These are phyloP conservation scores for Setomelanomma holmii DNA, from an alignment of 2,329 filamentous ascomycete species.

Conservation along the genomic window DNA sequence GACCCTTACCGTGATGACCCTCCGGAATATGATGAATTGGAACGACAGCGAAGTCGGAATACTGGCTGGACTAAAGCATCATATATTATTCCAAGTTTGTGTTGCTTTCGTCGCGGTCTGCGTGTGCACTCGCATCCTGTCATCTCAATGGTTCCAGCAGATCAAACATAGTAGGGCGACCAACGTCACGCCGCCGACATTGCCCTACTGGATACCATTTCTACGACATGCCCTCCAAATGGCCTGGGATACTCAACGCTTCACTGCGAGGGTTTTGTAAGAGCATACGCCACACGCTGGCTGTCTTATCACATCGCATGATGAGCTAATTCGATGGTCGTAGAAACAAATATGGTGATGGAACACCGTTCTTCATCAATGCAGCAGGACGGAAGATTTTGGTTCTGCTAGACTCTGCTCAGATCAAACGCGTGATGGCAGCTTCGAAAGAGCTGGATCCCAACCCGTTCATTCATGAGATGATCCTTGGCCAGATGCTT, in stretches of 20 bases:
- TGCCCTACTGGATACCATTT: conserved; percentile 27
- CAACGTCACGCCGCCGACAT: conserved; percentile 19
- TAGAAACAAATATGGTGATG: conserved; percentile 21
- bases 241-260: conserved; percentile 14
- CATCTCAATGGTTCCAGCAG: conserved; percentile 14
- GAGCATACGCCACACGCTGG: background rate
- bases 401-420: conserved; percentile 16
- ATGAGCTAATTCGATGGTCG: background rate
- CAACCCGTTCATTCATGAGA: conserved; percentile 20
- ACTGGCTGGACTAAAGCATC: background rate
- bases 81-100: background rate
- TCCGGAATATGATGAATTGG: background rate
- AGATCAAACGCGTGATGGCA: conserved; percentile 17
- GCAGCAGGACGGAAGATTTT: conserved; percentile 24
- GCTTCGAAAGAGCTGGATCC: conserved; percentile 17
- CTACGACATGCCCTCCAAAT: conserved; percentile 23
- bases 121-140: conserved; percentile 14
- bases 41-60: background rate
- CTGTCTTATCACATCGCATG: too few relatives aligned
- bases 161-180: conserved; percentile 12
- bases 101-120: background rate
- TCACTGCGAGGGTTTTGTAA: background rate
- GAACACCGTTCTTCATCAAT: conserved; percentile 22
- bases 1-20: background rate
- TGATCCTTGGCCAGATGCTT: conserved; percentile 22